These are phyloP conservation scores for Flaveria floridana DNA, from an alignment of 140 eudicot species.

Conservation along the genomic window DNA sequence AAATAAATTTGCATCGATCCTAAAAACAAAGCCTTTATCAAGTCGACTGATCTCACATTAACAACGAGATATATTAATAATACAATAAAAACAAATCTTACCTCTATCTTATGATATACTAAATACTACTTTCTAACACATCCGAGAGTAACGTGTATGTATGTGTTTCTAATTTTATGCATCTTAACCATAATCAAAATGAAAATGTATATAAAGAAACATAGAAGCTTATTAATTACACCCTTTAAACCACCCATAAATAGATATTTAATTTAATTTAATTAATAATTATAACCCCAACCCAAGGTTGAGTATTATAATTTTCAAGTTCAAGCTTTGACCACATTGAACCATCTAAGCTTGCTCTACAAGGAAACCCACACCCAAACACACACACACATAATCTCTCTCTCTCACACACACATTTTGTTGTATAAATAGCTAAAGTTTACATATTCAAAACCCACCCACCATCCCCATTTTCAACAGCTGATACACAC, in stretches of 20 bases:
- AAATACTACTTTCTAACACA: no score
- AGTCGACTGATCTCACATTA: no score
- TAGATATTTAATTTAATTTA: no score
- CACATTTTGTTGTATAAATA: not conserved
- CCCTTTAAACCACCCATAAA: not conserved
- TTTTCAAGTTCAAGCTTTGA: not conserved
- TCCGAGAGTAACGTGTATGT: no score
- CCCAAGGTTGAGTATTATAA: no score
- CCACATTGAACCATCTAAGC: slow-evolving; percentile 20
- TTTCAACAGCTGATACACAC: not conserved
- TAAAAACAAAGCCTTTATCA: no score
- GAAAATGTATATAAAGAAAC: not conserved
- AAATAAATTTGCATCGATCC: no score
- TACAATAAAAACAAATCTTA: no score
- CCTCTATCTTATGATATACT: no score
- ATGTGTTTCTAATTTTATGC: not conserved
- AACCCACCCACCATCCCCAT: slow-evolving; percentile 9
- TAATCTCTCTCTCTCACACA: not conserved
- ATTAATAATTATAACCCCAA: no score
- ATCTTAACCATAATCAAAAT: not conserved
- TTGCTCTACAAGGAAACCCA: slow-evolving; percentile 33
- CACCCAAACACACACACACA: not conserved
- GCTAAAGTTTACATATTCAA: not conserved
- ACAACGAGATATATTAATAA: no score
- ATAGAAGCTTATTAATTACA: not conserved